phyloP scores from a whole-genome alignment of 2,329 filamentous ascomycete genomes.

The Colletotrichum cordylinicola region DNA sequence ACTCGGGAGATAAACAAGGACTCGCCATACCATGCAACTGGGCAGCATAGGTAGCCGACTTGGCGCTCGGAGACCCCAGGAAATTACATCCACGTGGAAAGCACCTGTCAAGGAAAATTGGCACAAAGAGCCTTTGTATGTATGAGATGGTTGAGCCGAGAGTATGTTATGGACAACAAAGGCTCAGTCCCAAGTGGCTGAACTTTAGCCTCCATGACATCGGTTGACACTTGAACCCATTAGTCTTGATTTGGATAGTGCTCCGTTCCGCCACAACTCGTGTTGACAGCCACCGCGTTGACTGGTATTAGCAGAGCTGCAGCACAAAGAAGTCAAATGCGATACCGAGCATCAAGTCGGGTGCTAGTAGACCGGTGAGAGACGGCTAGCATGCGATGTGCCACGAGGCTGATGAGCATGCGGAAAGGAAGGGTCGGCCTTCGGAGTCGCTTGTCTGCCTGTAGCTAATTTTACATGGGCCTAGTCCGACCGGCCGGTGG shows the following conservation, averaged over 20 bases:
- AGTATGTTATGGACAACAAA: neutral
- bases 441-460: neutral
- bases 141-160: neutral
- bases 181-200: neutral
- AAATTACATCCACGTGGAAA: neutral
- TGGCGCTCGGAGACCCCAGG: neutral
- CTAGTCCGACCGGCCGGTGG: neutral
- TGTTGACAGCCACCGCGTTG: neutral
- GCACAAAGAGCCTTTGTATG: neutral
- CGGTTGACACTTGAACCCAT: neutral
- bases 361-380: neutral
- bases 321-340: neutral
- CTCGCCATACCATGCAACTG: neutral
- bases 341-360: neutral
- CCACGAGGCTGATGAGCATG: neutral
- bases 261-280: neutral
- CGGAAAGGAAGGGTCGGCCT: neutral
- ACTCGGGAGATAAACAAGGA: neutral
- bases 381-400: neutral
- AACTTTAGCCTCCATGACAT: neutral
- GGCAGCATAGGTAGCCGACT: neutral
- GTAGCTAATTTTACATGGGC: neutral
- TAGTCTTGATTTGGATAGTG: neutral
- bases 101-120: neutral
- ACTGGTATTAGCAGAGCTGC: neutral